Evolutionary conservation across 768 basidiomycete species (phyloP).

Genomic region (Kwoniella mangroviensis): DNA sequence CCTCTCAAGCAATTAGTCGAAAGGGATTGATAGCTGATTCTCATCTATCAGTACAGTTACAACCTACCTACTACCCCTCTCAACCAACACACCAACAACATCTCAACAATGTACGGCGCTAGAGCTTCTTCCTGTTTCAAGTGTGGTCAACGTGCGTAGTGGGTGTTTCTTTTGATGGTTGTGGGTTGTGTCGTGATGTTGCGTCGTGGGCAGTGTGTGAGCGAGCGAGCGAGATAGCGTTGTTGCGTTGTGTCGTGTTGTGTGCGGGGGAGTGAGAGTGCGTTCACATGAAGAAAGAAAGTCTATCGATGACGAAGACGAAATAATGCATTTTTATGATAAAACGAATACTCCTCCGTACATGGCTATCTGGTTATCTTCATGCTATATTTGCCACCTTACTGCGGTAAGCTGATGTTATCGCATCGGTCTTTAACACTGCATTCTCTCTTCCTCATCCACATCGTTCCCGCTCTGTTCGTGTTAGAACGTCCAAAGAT

Average conservation of each 20-base stretch:
- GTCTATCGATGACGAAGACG: conserved; percentile 18
- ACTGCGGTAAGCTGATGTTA: background rate
- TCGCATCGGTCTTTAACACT: background rate
- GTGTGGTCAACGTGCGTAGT: conserved; percentile 50
- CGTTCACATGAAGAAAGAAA: background rate
- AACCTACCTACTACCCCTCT: background rate
- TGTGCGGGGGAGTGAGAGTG: conserved; percentile 25
- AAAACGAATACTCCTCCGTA: conserved; percentile 21
- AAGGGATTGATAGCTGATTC: background rate
- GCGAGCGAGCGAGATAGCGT: conserved; percentile 5
- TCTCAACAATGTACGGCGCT: conserved; percentile 42
- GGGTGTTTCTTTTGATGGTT: conserved; percentile 26
- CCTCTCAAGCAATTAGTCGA: background rate
- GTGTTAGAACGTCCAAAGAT: too few species aligned
- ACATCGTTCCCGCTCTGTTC: too few species aligned
- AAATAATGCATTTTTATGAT: background rate
- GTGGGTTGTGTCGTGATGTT: conserved; percentile 17
- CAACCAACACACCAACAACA: conserved; percentile 17
- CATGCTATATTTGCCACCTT: background rate
- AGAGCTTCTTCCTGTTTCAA: conserved; percentile 52
- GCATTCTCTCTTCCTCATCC: too few species aligned
- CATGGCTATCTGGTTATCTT: conserved; percentile 6
- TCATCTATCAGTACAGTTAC: background rate
- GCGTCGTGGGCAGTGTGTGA: conserved; percentile 9
- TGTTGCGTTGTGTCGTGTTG: conserved; percentile 19